Percentiles rank a stretch among this genome's conserved stretches.
These are phyloP conservation scores for Cyclotella atomus DNA, from an alignment of 108 stramenopile genomes.

Conservation along the genomic window DNA sequence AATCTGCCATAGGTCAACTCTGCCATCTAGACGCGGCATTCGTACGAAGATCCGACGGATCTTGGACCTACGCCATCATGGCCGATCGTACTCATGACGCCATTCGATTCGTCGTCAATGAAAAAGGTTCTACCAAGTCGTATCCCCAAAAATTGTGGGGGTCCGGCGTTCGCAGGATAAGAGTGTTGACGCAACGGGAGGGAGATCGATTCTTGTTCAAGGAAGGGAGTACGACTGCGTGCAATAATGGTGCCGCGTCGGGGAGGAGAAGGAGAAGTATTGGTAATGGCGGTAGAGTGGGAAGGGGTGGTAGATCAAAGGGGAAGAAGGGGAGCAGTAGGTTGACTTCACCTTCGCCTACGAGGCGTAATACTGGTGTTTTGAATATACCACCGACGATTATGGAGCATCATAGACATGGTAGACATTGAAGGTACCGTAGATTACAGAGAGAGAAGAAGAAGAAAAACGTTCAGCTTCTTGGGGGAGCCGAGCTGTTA, in stretches of 20 bases:
- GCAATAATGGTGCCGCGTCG: neutral
- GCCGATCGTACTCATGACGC: slow-evolving; percentile 10
- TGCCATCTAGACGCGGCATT: slow-evolving; percentile 28
- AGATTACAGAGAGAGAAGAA: neutral
- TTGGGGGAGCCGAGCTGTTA: too few relatives aligned
- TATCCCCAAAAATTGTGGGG: slow-evolving; percentile 13
- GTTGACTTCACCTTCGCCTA: slow-evolving; percentile 31
- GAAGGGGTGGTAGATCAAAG: slow-evolving; percentile 7
- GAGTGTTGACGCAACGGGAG: slow-evolving; percentile 31
- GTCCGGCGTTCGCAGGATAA: slow-evolving; percentile 12
- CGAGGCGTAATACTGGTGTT: slow-evolving; percentile 6
- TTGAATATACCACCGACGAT: slow-evolving; percentile 32
- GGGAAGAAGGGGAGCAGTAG: slow-evolving; percentile 23
- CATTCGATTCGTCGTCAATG: slow-evolving; percentile 22
- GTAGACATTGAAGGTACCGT: too few relatives aligned
- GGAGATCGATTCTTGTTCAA: slow-evolving; percentile 22
- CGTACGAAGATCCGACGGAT: slow-evolving; percentile 18
- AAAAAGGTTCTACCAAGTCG: slow-evolving; percentile 19
- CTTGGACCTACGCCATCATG: slow-evolving; percentile 24
- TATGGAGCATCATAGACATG: slow-evolving; percentile 7
- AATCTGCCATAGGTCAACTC: slow-evolving; percentile 10
- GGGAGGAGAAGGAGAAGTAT: neutral
- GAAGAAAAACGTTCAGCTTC: neutral
- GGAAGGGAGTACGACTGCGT: neutral
- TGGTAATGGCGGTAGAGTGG: neutral